phyloP scores from a whole-genome alignment of 75 land plant genomes.

The Picea glauca region DNA sequence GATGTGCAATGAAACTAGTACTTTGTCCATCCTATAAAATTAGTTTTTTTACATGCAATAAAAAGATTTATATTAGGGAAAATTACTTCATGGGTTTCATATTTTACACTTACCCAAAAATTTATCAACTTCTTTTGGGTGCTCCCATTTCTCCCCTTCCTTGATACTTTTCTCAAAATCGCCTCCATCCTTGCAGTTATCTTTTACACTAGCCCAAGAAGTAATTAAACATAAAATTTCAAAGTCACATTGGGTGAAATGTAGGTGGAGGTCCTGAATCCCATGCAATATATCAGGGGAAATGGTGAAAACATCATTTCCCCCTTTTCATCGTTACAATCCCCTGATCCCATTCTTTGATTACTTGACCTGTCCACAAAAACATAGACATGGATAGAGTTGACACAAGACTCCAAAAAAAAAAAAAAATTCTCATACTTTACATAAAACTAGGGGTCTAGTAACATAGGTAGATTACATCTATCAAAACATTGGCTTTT shows the following conservation, averaged over 20 bases:
- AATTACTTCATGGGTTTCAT: not conserved
- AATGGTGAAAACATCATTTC: constrained; percentile 64
- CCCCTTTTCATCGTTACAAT: constrained; percentile 78
- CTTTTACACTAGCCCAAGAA: constrained; percentile 79
- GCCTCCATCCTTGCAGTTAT: constrained; percentile 65
- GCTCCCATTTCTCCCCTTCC: constrained; percentile 59
- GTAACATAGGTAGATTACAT: too few species aligned
- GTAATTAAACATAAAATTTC: constrained; percentile 63
- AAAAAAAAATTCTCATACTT: not conserved
- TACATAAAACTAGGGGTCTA: too few species aligned
- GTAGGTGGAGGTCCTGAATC: constrained; percentile 64
- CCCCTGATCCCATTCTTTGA: constrained; percentile 71
- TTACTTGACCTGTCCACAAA: constrained; percentile 49
- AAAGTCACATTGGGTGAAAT: constrained; percentile 70
- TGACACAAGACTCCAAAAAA: not conserved
- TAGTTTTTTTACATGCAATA: not conserved
- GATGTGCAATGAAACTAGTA: not conserved
- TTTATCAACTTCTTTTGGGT: constrained; percentile 56
- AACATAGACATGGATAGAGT: not conserved
- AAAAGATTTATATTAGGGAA: not conserved
- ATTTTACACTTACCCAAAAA: constrained; percentile 33
- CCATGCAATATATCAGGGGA: constrained; percentile 55
- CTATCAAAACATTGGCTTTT: too few species aligned
- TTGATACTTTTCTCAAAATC: constrained; percentile 45
- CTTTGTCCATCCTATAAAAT: not conserved